Evolutionary conservation across 768 basidiomycete genomes (phyloP).

Genomic region (Heimioporus sp.): DNA sequence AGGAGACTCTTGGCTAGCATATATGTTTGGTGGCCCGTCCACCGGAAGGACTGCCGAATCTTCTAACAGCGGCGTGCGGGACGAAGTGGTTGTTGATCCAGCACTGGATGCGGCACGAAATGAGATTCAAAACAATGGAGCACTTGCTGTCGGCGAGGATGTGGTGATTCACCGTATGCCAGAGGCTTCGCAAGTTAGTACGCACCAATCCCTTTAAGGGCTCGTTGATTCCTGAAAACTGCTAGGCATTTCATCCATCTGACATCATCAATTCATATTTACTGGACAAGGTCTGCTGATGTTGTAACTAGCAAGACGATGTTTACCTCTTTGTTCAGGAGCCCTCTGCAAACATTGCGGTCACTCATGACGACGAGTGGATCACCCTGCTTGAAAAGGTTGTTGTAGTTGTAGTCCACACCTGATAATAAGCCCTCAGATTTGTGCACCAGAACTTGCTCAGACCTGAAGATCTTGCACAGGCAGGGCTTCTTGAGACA

Average conservation of each 20-base stretch:
- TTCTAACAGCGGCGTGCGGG: neutral
- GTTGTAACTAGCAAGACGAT: too few relatives aligned
- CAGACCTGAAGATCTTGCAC: too few relatives aligned
- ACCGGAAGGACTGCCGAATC: neutral
- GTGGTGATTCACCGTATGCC: conserved; percentile 1
- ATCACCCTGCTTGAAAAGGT: neutral
- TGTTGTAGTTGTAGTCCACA: neutral
- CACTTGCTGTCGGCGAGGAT: neutral
- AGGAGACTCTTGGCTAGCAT: neutral
- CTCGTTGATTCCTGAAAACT: neutral
- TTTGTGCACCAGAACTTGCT: too few relatives aligned
- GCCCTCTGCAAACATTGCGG: neutral
- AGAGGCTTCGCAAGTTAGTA: neutral
- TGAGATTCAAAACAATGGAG: neutral
- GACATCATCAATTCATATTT: conserved; percentile 9
- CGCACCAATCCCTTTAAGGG: neutral
- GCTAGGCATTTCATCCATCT: conserved; percentile 12
- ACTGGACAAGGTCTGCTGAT: neutral
- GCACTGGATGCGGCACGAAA: neutral
- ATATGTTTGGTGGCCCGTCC: neutral
- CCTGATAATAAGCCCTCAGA: neutral
- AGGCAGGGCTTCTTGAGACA: too few relatives aligned
- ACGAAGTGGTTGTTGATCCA: neutral
- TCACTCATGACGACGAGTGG: conserved; percentile 1
- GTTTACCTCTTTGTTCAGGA: neutral